These are phyloP conservation scores for Trametes versicolor DNA, from an alignment of 1,284 basidiomycete genomes.

Conservation along the genomic window DNA sequence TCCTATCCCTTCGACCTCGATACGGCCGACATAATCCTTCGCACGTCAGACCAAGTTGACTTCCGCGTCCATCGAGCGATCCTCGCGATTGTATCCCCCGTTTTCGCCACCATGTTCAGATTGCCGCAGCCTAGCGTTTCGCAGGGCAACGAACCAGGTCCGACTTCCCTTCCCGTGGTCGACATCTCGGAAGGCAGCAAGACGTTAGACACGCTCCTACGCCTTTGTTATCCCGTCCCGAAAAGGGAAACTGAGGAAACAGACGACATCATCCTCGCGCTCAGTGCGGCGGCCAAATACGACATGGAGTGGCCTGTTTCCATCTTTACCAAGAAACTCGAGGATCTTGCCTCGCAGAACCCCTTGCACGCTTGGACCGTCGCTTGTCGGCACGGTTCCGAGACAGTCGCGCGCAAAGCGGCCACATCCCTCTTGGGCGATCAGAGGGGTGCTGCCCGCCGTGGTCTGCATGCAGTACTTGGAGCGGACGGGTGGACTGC, in stretches of 20 bases:
- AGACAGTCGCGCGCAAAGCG: conserved; percentile 23
- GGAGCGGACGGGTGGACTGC: conserved; percentile 6
- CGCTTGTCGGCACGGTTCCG: conserved; percentile 20
- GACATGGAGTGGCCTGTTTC: conserved; percentile 29
- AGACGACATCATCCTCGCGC: conserved; percentile 13
- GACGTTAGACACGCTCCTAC: conserved; percentile 47
- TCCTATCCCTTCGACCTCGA: conserved; percentile 24
- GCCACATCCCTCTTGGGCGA: conserved; percentile 3
- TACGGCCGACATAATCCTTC: conserved; percentile 22
- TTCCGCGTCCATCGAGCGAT: conserved; percentile 32
- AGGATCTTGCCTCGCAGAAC: neutral
- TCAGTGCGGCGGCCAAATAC: conserved; percentile 35
- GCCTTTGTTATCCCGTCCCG: conserved; percentile 50
- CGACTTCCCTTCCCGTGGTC: conserved; percentile 29
- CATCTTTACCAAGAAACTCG: conserved; percentile 15
- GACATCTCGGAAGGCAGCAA: conserved; percentile 46
- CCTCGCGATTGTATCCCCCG: conserved; percentile 34
- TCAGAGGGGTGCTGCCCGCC: neutral
- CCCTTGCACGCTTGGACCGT: conserved; percentile 30
- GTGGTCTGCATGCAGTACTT: neutral
- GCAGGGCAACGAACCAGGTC: too few relatives aligned
- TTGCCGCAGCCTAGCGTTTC: conserved; percentile 21
- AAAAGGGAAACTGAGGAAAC: conserved; percentile 25
- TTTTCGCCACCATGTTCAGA: conserved; percentile 33
- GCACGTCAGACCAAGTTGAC: conserved; percentile 21